phyloP scores from a whole-genome alignment of 495 filamentous ascomycete genomes.

The Chaetomidium leptoderma region DNA sequence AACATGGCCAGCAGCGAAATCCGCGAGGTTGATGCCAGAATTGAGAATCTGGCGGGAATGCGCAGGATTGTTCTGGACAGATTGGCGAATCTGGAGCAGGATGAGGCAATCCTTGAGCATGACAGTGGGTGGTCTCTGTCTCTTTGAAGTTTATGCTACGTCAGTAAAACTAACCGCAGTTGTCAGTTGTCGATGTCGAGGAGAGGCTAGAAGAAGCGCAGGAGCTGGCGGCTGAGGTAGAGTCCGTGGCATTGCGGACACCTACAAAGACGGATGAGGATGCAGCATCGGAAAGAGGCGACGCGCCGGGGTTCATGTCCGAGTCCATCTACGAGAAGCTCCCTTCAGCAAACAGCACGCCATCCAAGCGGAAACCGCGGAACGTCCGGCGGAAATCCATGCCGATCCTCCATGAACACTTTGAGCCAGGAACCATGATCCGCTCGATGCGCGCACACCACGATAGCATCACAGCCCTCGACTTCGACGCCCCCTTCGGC shows the following conservation, averaged over 20 bases:
- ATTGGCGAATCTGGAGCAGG: constrained; percentile 83
- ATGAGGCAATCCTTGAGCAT: constrained; percentile 84
- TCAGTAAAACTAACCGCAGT: constrained; percentile 8
- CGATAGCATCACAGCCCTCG: constrained; percentile 83
- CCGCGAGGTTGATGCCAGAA: constrained; percentile 92
- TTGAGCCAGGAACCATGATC: constrained; percentile 84
- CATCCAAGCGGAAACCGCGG: constrained; percentile 56
- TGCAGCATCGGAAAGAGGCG: constrained; percentile 46
- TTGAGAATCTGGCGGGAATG: constrained; percentile 89
- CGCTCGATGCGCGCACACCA: constrained; percentile 82
- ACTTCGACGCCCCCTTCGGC: constrained; percentile 94
- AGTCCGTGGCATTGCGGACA: constrained; percentile 49
- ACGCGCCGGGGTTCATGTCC: constrained; percentile 82
- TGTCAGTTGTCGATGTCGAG: constrained; percentile 73
- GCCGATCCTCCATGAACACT: constrained; percentile 93
- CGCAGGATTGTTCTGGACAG: constrained; percentile 88
- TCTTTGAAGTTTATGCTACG: not conserved
- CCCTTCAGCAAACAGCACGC: constrained; percentile 55
- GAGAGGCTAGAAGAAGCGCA: constrained; percentile 80
- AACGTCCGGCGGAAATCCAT: constrained; percentile 71
- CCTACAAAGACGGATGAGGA: constrained; percentile 55
- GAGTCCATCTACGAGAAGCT: constrained; percentile 95
- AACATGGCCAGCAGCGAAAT: constrained; percentile 98
- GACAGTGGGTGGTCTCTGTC: constrained; percentile 54
- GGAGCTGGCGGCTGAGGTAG: constrained; percentile 67